Conservation (phyloP, 2,329 filamentous ascomycete species). For the Diplocarpon mali region DNA sequence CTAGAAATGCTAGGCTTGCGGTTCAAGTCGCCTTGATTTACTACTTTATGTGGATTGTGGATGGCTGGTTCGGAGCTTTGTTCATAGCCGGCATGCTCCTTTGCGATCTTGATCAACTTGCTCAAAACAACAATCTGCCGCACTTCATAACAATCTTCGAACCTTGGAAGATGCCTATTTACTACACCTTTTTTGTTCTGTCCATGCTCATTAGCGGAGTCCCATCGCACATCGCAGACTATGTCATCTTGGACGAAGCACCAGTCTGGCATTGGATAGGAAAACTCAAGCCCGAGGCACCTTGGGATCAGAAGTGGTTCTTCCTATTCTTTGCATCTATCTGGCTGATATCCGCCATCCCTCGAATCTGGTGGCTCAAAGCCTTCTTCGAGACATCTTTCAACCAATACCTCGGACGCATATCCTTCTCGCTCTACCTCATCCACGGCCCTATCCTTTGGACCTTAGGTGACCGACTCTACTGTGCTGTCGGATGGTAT, state of each 20-base stretch:
- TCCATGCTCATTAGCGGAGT: conserved; percentile 49
- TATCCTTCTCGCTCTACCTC: conserved; percentile 53
- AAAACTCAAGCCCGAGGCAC: conserved; percentile 52
- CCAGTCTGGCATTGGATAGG: conserved; percentile 35
- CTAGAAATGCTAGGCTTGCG: conserved; percentile 41
- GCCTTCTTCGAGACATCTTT: conserved; percentile 46
- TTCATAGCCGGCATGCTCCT: conserved; percentile 51
- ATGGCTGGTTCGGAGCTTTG: conserved; percentile 50
- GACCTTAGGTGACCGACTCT: conserved; percentile 50
- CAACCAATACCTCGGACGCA: conserved; percentile 50
- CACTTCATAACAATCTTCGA: conserved; percentile 33
- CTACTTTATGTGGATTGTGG: conserved; percentile 57
- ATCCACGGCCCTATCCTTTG: conserved; percentile 52
- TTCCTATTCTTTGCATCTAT: conserved; percentile 51
- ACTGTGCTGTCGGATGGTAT: conserved; percentile 47
- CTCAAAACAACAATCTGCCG: conserved; percentile 38
- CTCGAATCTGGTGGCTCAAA: conserved; percentile 47
- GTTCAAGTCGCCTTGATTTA: conserved; percentile 42
- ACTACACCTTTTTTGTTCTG: conserved; percentile 38
- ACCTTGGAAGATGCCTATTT: conserved; percentile 38
- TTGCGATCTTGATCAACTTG: conserved; percentile 47
- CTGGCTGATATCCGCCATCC: conserved; percentile 43
- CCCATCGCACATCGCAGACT: conserved; percentile 31
- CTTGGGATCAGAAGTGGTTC: conserved; percentile 58
- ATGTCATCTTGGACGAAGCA: conserved; percentile 35